Evolutionary conservation across 2,329 filamentous ascomycete genomes (phyloP).

Genomic region (Aspergillus arachidicola): DNA sequence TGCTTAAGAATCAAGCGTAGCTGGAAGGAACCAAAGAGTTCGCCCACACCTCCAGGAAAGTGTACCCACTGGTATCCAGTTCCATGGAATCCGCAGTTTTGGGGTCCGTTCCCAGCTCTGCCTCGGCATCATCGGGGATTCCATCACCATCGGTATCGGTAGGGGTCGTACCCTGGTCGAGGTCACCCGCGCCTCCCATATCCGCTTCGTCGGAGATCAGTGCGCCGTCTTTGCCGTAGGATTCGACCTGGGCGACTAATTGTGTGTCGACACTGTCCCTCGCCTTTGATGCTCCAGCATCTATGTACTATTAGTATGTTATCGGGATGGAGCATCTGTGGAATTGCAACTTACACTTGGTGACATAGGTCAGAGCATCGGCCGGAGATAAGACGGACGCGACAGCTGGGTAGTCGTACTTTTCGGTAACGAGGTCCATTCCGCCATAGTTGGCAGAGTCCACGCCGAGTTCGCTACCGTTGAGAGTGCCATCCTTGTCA

Average conservation of each 20-base stretch:
- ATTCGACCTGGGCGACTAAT: constrained; percentile 15
- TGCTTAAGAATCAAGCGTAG: constrained; percentile 5
- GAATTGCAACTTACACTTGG: constrained; percentile 10
- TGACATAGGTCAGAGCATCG: constrained; percentile 16
- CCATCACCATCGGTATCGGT: constrained; percentile 21
- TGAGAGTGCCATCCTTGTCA: constrained; percentile 52
- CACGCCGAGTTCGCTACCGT: constrained; percentile 38
- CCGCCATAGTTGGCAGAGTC: constrained; percentile 16
- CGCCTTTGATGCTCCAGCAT: constrained; percentile 19
- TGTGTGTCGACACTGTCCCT: constrained; percentile 16
- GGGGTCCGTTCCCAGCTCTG: constrained; percentile 19
- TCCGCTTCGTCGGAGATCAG: constrained; percentile 20
- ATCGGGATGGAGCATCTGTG: neutral
- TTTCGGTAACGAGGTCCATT: constrained; percentile 16
- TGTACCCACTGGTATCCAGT: constrained; percentile 18
- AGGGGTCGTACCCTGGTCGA: constrained; percentile 12
- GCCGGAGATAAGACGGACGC: constrained; percentile 9
- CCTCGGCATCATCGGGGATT: constrained; percentile 20
- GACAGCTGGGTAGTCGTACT: constrained; percentile 18
- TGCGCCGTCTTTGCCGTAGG: constrained; percentile 15
- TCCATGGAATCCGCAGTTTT: constrained; percentile 18
- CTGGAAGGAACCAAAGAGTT: constrained; percentile 20
- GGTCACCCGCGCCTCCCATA: constrained; percentile 18
- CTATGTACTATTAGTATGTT: neutral
- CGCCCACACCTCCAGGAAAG: constrained; percentile 20